These are phyloP conservation scores for Fraxinus floribunda DNA, from an alignment of 305 asterid species.

Conservation along the genomic window DNA sequence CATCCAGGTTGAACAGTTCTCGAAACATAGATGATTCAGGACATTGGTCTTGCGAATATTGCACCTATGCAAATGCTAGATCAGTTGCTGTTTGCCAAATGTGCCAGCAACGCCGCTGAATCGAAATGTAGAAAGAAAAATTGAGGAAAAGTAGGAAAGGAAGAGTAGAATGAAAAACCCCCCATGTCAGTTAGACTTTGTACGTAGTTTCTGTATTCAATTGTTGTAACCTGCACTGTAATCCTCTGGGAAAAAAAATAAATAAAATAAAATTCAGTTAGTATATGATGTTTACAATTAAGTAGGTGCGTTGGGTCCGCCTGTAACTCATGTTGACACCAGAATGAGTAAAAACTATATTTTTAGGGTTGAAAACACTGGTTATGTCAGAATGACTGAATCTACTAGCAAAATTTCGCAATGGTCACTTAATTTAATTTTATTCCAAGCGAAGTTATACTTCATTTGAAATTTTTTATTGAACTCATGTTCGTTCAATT, in stretches of 20 bases:
- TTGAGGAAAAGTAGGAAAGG: background rate
- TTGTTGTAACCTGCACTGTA: background rate
- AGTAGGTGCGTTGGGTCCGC: background rate
- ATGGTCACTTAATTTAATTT: background rate
- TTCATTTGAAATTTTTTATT: background rate
- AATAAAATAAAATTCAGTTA: background rate
- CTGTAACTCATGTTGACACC: background rate
- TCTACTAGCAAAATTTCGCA: background rate
- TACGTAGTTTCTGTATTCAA: background rate
- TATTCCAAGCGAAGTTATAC: background rate
- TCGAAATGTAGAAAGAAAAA: background rate
- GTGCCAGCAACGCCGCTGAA: conserved; percentile 71
- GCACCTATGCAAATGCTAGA: conserved; percentile 64
- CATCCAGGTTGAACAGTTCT: conserved; percentile 59
- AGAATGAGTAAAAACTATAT: background rate
- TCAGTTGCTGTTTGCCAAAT: conserved; percentile 58
- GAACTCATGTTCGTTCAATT: background rate
- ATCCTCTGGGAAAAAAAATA: background rate
- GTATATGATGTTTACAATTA: background rate
- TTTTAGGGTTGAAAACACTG: background rate
- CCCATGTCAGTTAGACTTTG: background rate
- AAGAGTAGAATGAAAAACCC: background rate
- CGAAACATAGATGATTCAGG: conserved; percentile 57
- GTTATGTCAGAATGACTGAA: background rate
- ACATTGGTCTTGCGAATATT: conserved; percentile 76